Evolutionary conservation across 176 grass and related monocot species (phyloP).

Genomic region (Cenchrus purpureus): DNA sequence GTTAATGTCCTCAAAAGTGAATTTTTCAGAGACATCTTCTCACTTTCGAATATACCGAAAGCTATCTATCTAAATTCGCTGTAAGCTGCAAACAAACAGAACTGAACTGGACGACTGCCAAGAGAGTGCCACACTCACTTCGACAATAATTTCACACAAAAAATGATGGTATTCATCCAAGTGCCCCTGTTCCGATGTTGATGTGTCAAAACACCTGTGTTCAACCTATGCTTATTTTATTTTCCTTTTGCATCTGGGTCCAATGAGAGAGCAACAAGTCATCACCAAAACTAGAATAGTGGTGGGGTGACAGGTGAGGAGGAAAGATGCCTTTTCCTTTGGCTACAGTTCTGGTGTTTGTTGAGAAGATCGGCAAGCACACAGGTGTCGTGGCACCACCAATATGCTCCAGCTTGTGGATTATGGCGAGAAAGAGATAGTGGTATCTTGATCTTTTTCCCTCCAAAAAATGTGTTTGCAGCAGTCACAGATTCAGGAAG

Average conservation of each 20-base stretch:
- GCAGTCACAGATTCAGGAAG: conserved; percentile 1
- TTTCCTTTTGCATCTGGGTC: neutral
- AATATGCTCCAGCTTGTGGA: neutral
- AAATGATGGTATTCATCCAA: neutral
- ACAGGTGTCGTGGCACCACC: conserved; percentile 28
- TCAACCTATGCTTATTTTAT: neutral
- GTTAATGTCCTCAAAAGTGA: no score
- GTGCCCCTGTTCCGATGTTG: neutral
- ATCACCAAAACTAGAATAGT: conserved; percentile 14
- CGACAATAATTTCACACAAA: neutral
- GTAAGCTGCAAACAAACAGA: no score
- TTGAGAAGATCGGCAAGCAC: conserved; percentile 21
- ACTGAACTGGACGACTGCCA: neutral
- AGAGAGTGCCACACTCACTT: neutral
- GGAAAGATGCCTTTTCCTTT: conserved; percentile 16
- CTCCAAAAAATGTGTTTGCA: neutral
- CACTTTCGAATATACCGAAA: no score
- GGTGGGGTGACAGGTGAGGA: conserved; percentile 27
- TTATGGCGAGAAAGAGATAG: neutral
- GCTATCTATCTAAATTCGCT: no score
- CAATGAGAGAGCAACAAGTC: conserved; percentile 41
- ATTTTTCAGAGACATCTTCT: no score
- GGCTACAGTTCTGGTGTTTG: neutral
- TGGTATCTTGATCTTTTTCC: neutral
- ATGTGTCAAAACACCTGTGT: neutral